phyloP scores from a whole-genome alignment of 306 rosid species.

The Dryas alaskensis region DNA sequence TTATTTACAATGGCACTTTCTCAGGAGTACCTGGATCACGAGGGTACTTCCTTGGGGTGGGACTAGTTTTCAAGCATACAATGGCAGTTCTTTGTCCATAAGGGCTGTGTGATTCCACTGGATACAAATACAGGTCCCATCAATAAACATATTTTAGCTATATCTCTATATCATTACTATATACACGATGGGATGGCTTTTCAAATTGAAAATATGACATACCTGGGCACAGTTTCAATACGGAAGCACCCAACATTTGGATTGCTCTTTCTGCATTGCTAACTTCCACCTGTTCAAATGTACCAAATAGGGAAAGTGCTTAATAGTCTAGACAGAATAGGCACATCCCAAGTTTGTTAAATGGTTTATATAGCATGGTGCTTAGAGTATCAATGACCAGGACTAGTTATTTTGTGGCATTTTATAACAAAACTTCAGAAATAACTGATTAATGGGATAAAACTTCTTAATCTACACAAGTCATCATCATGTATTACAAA shows the following conservation, averaged over 20 bases:
- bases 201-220: slow-evolving; percentile 15
- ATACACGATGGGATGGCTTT: not conserved
- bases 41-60: slow-evolving; percentile 76
- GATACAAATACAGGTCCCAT: slow-evolving; percentile 6
- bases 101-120: slow-evolving; percentile 86
- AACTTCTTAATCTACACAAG: not conserved
- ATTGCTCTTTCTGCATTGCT: slow-evolving; percentile 74
- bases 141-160: not conserved
- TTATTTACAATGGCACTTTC: slow-evolving; percentile 60
- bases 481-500: not conserved
- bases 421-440: not conserved
- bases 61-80: slow-evolving; percentile 56
- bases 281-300: slow-evolving; percentile 63
- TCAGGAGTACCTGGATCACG: slow-evolving; percentile 82
- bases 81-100: slow-evolving; percentile 81
- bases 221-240: slow-evolving; percentile 69
- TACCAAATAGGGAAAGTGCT: slow-evolving; percentile 13
- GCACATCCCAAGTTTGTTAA: not conserved
- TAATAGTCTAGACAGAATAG: not conserved
- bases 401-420: not conserved
- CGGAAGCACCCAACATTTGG: slow-evolving; percentile 74
- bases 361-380: not conserved
- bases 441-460: not conserved
- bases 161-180: not conserved
- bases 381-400: not conserved